Evolutionary conservation across 495 filamentous ascomycete genomes (phyloP).

Genomic region (Neurospora sp.): DNA sequence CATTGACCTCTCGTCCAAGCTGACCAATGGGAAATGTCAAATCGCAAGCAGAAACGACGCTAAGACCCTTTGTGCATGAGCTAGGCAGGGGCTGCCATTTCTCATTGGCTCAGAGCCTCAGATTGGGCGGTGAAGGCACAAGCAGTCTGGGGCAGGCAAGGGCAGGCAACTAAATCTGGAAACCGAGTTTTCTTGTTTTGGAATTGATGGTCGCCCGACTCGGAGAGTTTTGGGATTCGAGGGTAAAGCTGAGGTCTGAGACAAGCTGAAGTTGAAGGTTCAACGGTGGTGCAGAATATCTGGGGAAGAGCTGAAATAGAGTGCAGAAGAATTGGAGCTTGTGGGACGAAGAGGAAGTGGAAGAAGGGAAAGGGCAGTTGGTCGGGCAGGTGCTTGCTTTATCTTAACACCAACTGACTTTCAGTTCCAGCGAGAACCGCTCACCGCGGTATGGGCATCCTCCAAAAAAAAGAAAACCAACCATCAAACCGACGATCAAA

Average conservation of each 20-base stretch:
- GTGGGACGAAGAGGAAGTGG: background rate
- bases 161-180: background rate
- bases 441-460: background rate
- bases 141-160: background rate
- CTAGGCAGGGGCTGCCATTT: background rate
- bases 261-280: background rate
- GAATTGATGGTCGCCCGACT: background rate
- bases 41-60: background rate
- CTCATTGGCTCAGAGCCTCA: background rate
- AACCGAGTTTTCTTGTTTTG: background rate
- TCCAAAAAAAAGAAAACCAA: background rate
- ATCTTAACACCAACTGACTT: background rate
- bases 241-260: background rate
- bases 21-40: background rate
- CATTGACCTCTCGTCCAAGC: background rate
- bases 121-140: background rate
- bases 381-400: background rate
- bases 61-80: background rate
- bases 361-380: background rate
- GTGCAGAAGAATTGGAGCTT: background rate
- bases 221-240: background rate
- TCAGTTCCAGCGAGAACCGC: background rate
- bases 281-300: background rate
- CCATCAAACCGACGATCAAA: too few species aligned
- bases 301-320: background rate